Evolutionary conservation across 371 early-diverging fungal genomes (phyloP).

Genomic region (Apophysomyces elegans): DNA sequence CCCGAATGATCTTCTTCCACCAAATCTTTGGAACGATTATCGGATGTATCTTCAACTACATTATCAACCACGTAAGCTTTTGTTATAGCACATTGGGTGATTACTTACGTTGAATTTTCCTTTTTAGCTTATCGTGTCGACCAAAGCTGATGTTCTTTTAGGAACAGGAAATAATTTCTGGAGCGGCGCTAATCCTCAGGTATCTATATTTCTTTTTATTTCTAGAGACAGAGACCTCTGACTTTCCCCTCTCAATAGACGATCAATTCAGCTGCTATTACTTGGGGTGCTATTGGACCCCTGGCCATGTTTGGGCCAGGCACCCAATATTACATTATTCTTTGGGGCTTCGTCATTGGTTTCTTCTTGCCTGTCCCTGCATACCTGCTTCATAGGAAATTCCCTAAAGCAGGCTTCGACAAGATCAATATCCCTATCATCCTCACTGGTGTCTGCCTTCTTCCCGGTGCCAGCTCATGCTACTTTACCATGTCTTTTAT

Average conservation of each 20-base stretch:
- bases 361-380: conserved; percentile 36
- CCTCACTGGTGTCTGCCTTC: not conserved
- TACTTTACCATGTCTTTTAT: conserved; percentile 29
- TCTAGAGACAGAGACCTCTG: conserved; percentile 14
- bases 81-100: not conserved
- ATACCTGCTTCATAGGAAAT: conserved; percentile 35
- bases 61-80: conserved; percentile 42
- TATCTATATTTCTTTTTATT: not conserved
- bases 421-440: not conserved
- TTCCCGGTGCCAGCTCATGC: not conserved
- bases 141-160: conserved; percentile 43
- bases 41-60: conserved; percentile 58
- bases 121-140: conserved; percentile 40
- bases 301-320: conserved; percentile 66
- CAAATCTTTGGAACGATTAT: conserved; percentile 69
- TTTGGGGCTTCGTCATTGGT: conserved; percentile 53
- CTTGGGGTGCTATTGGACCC: conserved; percentile 83
- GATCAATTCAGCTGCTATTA: conserved; percentile 46
- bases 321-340: conserved; percentile 62
- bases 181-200: conserved; percentile 54
- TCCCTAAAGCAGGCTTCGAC: conserved; percentile 29
- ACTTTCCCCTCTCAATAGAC: conserved; percentile 8
- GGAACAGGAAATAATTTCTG: conserved; percentile 51
- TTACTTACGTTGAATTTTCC: not conserved
- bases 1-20: conserved; percentile 59